Evolutionary conservation across 2,329 filamentous ascomycete species (phyloP), one percentile per base, ranked within the genome.

Genomic region (Hymenoscyphus scutula): DNA sequence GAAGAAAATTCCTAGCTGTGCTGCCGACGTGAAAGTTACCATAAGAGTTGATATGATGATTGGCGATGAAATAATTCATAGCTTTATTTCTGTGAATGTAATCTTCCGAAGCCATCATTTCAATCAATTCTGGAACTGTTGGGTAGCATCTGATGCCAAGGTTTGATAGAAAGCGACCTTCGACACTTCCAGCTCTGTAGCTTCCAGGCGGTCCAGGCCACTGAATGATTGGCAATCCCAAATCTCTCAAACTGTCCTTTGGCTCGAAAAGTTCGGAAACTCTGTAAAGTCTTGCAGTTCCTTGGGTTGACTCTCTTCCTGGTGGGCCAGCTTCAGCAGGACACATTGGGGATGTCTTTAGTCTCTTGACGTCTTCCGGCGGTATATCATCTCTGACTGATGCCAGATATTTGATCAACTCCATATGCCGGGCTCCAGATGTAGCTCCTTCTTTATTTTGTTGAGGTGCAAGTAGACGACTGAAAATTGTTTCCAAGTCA

Each of bases 361-460:
- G 81, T 71, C 89, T 90, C 67, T 85, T 87, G 60, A 97, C 83
- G 74, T 99, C 95, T 57, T 88, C 88, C 10, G 78, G 76, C 0
- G 95, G 95, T 64, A 99, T 97, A 69, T 99, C 95, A 59, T 90
- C 85, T 64, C 86, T 87, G 30, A 99, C 95, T 8, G 93, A 96
- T 11, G 94, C 86, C 53, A 99, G 84, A 70, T 99, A 99, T 70
- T 92, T 94, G 76, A 99, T 92, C 29, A 99, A 81, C 74, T 99
- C 94, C 64, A 97, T 87, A 73, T 98, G 94, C 62, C 92, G 97
- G 91, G 91, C 97, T 64, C 82, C 83, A 25, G 79, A 77, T 25
- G 79, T 80, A 41, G 76, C 82, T 23, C 77, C 75, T 23, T 74
- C 73, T n/a, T 80, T 79, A 10, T 75, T 75, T 15, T 82, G 78